These are phyloP conservation scores for Rhynchosporium secalis DNA, from an alignment of 2,329 filamentous ascomycete species.

Conservation along the genomic window DNA sequence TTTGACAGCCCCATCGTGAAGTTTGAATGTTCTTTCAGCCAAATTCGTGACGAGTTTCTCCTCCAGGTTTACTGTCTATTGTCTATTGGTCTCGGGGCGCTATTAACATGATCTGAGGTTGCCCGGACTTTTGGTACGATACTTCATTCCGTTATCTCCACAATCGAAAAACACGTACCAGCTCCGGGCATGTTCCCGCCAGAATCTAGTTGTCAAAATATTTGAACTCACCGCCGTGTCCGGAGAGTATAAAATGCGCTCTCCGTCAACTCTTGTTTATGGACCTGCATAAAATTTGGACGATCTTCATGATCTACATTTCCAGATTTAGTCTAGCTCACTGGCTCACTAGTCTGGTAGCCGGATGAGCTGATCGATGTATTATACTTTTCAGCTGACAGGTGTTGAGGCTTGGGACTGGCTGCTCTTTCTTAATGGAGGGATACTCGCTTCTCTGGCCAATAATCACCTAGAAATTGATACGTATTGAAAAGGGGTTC, in stretches of 20 bases:
- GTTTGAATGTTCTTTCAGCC: background rate
- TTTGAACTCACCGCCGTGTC: too few species aligned
- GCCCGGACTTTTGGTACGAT: too few species aligned
- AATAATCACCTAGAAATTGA: background rate
- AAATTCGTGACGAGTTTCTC: background rate
- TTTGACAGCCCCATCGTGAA: background rate
- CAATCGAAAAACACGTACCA: too few species aligned
- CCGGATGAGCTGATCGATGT: background rate
- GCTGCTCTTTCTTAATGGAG: background rate
- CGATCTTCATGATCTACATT: background rate
- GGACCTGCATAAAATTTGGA: too few species aligned
- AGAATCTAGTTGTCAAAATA: too few species aligned
- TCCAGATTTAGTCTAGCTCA: background rate
- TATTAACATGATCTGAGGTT: too few species aligned
- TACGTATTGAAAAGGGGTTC: background rate
- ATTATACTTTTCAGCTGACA: slow-evolving; percentile 7
- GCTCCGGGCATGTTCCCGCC: too few species aligned
- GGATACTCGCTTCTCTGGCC: background rate
- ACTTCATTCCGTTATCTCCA: too few species aligned
- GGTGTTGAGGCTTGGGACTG: background rate
- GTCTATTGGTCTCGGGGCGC: too few species aligned
- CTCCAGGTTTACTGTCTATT: background rate
- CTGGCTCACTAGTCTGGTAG: background rate
- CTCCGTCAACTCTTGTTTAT: too few species aligned
- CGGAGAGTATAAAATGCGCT: too few species aligned